Evolutionary conservation across 169 alveolate species (phyloP), one percentile per base, ranked within the genome.

Genomic region (Plasmodium berghei): DNA sequence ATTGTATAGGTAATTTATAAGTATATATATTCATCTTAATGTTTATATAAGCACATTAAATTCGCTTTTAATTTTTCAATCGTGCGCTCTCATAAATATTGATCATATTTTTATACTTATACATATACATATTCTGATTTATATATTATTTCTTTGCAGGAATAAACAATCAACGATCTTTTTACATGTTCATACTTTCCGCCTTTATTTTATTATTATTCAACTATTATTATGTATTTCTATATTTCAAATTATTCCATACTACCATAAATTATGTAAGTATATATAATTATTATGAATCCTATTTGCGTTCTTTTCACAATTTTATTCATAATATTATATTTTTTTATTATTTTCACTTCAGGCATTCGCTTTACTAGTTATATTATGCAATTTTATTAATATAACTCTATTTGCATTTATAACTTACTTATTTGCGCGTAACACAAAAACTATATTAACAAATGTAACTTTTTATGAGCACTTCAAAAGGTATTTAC

Each of bases 391-490:
- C 34, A 90, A 87, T 49, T 59, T 85, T 58, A 92, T 74, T 42
- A 95, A 95, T 87, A 80, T 93, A 20, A 93, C 96, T 20, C 89
- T 96, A 91, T 89, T 93, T 77, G 87, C 89, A 52, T 96, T 96
- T 67, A 96, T 91, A 34, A 75, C 92, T 18, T 95, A 95, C 73
- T 95, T 96, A 42, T 89, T 93, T 62, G 74, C 93, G 12, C 93
- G 98, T 20, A 94, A 94, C 56, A 56, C 95, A 26, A 87, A 97
- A 64, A 93, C 97, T 58, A 96, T 96, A 88, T 14, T 94, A 56
- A 93, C 98, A 55, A 95, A 96, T 83, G 96, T 96, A 34, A 96
- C 98, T n/a, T 96, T 92, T 94, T 96, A 96, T 75, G 98, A 96
- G 71, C 95, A 66, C 80, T 94, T 92, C 55, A 93, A 95, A 73